Evolutionary conservation across 2,329 filamentous ascomycete genomes (phyloP).

Genomic region (Epichloe baconii): DNA sequence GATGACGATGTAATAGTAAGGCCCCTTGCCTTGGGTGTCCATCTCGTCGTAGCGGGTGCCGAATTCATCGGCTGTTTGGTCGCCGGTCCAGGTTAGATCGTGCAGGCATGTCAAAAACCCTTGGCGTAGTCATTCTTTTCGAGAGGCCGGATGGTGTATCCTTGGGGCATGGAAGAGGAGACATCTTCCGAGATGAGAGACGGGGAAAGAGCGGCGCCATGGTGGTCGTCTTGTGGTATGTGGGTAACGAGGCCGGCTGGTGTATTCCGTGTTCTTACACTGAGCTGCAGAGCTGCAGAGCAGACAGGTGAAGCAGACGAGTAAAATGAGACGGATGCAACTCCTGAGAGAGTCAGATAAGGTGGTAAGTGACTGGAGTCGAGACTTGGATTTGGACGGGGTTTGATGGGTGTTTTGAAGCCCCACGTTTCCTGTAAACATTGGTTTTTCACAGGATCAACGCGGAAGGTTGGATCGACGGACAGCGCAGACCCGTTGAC

Average conservation of each 20-base stretch:
- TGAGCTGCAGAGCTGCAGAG: too few species aligned
- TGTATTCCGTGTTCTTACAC: too few species aligned
- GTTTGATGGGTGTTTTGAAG: too few species aligned
- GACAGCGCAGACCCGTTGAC: too few species aligned
- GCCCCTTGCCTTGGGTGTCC: constrained; percentile 20
- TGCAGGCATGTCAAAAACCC: constrained; percentile 65
- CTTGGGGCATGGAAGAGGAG: constrained; percentile 45
- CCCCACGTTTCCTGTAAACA: too few species aligned
- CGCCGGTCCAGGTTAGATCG: constrained; percentile 65
- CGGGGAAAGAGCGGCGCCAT: constrained; percentile 43
- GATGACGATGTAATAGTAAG: constrained; percentile 61
- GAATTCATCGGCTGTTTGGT: constrained; percentile 54
- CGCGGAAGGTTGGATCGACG: too few species aligned
- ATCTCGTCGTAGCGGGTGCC: constrained; percentile 53
- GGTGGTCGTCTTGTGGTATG: neutral
- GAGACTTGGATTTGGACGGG: too few species aligned
- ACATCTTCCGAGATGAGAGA: constrained; percentile 53
- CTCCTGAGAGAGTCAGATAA: too few species aligned
- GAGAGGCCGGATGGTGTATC: constrained; percentile 60
- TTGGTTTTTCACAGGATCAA: too few species aligned
- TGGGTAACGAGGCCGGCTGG: neutral
- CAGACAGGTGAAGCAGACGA: too few species aligned
- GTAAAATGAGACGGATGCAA: too few species aligned
- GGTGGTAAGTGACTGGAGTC: too few species aligned
- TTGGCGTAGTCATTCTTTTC: constrained; percentile 52